Evolutionary conservation across 164 flowering plant species (phyloP).

Genomic region (Nymphaea thermarum): DNA sequence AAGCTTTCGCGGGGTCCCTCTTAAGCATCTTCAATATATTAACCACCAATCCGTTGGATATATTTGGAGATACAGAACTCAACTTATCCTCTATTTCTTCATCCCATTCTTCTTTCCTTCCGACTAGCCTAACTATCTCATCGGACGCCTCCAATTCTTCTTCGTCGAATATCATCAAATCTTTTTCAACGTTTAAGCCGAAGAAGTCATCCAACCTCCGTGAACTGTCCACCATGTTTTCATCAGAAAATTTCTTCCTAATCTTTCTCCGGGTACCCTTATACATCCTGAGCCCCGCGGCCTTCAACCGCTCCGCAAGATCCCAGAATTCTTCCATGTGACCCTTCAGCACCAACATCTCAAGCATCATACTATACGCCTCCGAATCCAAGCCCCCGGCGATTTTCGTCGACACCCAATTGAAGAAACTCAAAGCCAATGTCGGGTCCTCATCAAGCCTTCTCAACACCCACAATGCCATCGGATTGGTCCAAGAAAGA

Average conservation of each 20-base stretch:
- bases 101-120: background rate
- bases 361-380: background rate
- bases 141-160: background rate
- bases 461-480: background rate
- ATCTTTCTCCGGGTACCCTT: background rate
- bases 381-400: background rate
- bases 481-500: background rate
- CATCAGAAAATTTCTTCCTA: background rate
- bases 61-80: conserved; percentile 21
- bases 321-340: background rate
- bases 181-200: background rate
- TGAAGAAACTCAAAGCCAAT: background rate
- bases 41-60: conserved; percentile 35
- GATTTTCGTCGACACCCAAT: background rate
- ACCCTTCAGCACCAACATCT: conserved; percentile 1
- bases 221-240: background rate
- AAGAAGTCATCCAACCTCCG: background rate
- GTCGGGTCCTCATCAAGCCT: background rate
- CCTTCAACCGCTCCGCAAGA: background rate
- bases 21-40: conserved; percentile 33
- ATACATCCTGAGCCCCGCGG: background rate
- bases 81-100: conserved; percentile 9
- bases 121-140: background rate
- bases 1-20: conserved; percentile 36
- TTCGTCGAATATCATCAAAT: background rate